Evolutionary conservation across 495 filamentous ascomycete genomes (phyloP), one percentile per base, ranked within the genome.

Genomic region (Penicillium lividum): DNA sequence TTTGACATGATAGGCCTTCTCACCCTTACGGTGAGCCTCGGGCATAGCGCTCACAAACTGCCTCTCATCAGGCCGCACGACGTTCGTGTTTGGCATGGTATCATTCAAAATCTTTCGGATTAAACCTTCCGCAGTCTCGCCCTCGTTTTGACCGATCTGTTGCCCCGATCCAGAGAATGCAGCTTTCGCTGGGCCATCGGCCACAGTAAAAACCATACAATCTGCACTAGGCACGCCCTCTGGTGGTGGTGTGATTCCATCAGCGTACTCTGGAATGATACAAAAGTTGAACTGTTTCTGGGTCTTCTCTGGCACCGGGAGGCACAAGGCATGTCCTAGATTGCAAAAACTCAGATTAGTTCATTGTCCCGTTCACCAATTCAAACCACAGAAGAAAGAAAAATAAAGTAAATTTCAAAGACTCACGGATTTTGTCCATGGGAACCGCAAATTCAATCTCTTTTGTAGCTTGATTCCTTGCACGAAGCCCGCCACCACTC

Each of bases 1-100:
- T 66, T 93, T 97, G 18, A 96, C 86, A 69, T 96, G 90, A 61
- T 89, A 93, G n/a, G 91, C 92, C 65, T 89, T 90, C 70, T 97
- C 94, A 28, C 85, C 85, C 59, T 96, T 96, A 13, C 93, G 82
- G 65, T 96, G 90, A n/a, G 88, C 77, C 70, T 98, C 91, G 8
- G 85, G 81, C 33, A 87, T 80, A 5, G 85, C 86, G 60, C 88
- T 91, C 57, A 86, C 83, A 73, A 98, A 98, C 42, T 92, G 80
- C 27, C 84, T 79, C 30, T 87, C 83, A 62, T 89, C 82, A 3
- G 92, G 88, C 8, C 86, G 76, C 13, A 90, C 77, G 13, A 98
- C 82, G 30, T 74, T 72, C 27, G 81, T 85, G 36, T 51, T 79
- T 68, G 46, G 77, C 76, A 86, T 68, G 16, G 87, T 78, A 11